phyloP scores from a whole-genome alignment of 805 yeast species.

The Blastobotrys peoriensis region DNA sequence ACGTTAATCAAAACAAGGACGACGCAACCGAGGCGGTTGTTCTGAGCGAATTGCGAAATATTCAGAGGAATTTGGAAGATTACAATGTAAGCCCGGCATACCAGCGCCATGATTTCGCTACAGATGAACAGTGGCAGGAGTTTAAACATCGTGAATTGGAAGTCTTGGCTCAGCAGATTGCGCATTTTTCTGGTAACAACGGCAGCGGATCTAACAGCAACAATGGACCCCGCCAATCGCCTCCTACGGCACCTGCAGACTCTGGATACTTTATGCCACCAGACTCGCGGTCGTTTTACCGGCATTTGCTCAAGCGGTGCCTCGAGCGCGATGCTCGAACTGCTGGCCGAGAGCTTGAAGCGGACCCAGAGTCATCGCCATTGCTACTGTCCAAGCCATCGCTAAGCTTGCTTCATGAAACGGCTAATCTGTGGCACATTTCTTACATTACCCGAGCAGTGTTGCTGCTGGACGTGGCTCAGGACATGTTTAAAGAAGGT shows the following conservation, averaged over 20 bases:
- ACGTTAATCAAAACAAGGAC: conserved; percentile 40
- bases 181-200: conserved; percentile 8
- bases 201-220: conserved; percentile 5
- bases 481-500: conserved; percentile 29
- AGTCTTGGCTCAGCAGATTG: conserved; percentile 29
- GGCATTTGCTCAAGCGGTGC: conserved; percentile 38
- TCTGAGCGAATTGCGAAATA: conserved; percentile 29
- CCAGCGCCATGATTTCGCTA: conserved; percentile 33
- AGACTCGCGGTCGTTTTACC: conserved; percentile 37
- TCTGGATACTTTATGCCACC: conserved; percentile 35
- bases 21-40: conserved; percentile 33
- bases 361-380: conserved; percentile 18
- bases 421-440: conserved; percentile 55
- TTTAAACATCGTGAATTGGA: conserved; percentile 40
- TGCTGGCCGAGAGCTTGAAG: conserved; percentile 15
- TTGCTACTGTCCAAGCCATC: conserved; percentile 39
- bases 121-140: conserved; percentile 28
- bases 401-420: conserved; percentile 38
- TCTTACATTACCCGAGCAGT: conserved; percentile 45
- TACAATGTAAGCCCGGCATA: conserved; percentile 30
- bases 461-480: conserved; percentile 46
- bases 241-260: not conserved
- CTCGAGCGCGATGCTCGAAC: conserved; percentile 35
- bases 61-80: conserved; percentile 21
- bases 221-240: too few relatives aligned